A percentile compares a stretch with the other conserved stretches of the same genome.
Evolutionary conservation across 257 asterid species (phyloP).

Genomic region (Jacaranda copaia): DNA sequence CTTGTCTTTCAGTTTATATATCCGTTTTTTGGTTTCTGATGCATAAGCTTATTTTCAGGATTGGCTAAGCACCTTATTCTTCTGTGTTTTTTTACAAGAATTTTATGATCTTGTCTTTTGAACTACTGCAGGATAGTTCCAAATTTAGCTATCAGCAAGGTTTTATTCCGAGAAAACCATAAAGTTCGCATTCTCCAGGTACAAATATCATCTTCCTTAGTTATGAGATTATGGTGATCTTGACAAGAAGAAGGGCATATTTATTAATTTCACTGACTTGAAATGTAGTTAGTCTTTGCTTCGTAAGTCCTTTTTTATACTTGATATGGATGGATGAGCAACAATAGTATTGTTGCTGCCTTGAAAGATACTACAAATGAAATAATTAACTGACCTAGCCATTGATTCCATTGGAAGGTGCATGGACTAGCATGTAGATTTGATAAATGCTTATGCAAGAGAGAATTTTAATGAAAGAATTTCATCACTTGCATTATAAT

Average conservation of each 20-base stretch:
- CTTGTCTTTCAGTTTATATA: background rate
- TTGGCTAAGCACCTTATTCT: background rate
- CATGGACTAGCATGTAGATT: no score
- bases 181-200: conserved; percentile 97
- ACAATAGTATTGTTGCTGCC: no score
- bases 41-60: background rate
- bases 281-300: no score
- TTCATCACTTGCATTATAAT: no score
- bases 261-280: background rate
- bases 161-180: conserved; percentile 85
- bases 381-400: no score
- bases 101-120: conserved; percentile 10
- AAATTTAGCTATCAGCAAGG: conserved; percentile 94
- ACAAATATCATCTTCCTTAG: conserved; percentile 21
- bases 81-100: background rate
- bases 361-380: no score
- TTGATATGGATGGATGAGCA: no score
- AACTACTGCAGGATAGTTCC: conserved; percentile 88
- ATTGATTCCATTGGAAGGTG: no score
- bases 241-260: conserved; percentile 4
- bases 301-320: no score
- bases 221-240: conserved; percentile 9
- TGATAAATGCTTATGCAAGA: no score
- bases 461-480: no score
- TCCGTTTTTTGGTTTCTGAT: background rate